Conservation (phyloP, 768 basidiomycete species). For the Hydnum rufescens region DNA sequence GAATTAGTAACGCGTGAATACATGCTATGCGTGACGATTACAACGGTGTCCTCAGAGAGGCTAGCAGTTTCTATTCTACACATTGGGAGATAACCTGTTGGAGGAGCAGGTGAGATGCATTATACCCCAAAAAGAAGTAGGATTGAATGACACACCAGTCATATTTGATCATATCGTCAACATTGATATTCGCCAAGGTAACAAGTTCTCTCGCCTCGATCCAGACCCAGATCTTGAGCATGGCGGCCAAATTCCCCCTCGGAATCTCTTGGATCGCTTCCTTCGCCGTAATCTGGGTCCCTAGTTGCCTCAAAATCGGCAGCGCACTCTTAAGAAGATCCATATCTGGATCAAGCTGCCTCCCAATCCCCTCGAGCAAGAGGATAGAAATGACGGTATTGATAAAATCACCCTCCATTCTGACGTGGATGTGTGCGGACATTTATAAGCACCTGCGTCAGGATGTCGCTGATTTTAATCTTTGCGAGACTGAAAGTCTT, state of each 20-base stretch:
- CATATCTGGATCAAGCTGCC: conserved; percentile 76
- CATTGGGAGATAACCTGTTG: conserved; percentile 1
- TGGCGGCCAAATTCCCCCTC: conserved; percentile 49
- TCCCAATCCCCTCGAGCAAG: conserved; percentile 85
- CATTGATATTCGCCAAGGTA: conserved; percentile 52
- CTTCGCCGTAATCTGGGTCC: conserved; percentile 72
- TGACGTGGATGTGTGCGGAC: conserved; percentile 88
- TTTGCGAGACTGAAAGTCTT: conserved; percentile 96
- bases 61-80: too few relatives aligned
- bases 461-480: conserved; percentile 86
- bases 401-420: conserved; percentile 96
- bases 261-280: conserved; percentile 41
- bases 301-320: conserved; percentile 81
- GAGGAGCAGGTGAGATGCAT: background rate
- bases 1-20: too few relatives aligned
- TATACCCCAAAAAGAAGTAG: background rate
- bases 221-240: conserved; percentile 94
- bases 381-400: conserved; percentile 94
- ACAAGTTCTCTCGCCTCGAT: conserved; percentile 82
- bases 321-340: conserved; percentile 92
- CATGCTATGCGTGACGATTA: too few relatives aligned
- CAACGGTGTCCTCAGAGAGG: too few relatives aligned
- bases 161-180: conserved; percentile 73
- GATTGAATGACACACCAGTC: conserved; percentile 41
- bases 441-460: conserved; percentile 69